phyloP scores from a whole-genome alignment of 305 asterid species.

The Solanum chacoense region DNA sequence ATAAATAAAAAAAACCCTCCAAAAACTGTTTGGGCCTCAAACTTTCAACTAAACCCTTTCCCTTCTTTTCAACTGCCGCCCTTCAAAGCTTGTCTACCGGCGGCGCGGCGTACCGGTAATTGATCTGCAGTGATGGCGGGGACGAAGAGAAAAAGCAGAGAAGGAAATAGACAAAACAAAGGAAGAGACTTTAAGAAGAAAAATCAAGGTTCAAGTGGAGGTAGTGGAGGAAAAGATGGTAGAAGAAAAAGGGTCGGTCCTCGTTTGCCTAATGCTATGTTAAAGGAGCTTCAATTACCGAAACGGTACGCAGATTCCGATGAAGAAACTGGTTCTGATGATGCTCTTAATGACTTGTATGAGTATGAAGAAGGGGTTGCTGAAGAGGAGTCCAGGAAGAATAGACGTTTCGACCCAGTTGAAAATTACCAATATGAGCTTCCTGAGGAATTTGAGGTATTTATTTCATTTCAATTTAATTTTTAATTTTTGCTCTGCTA shows the following conservation, averaged over 20 bases:
- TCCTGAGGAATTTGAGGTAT: slow-evolving; percentile 69
- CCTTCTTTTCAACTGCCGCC: not conserved
- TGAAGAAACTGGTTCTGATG: slow-evolving; percentile 25
- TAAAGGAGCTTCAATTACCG: slow-evolving; percentile 34
- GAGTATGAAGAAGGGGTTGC: slow-evolving; percentile 75
- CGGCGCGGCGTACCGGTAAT: not conserved
- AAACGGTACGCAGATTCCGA: slow-evolving; percentile 14
- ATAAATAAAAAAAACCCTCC: not conserved
- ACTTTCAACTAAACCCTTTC: not conserved
- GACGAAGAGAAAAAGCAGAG: slow-evolving; percentile 30
- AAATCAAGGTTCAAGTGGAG: slow-evolving; percentile 19
- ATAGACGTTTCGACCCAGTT: slow-evolving; percentile 65
- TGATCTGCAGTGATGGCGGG: slow-evolving; percentile 22
- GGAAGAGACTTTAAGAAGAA: slow-evolving; percentile 16
- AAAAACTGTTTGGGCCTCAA: not conserved
- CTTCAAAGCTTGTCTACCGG: not conserved
- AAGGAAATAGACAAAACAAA: slow-evolving; percentile 9
- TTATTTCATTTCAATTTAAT: not conserved
- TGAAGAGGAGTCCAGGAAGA: slow-evolving; percentile 70
- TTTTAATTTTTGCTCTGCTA: not conserved
- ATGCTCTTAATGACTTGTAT: slow-evolving; percentile 31
- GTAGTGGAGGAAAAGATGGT: slow-evolving; percentile 12
- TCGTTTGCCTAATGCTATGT: slow-evolving; percentile 57
- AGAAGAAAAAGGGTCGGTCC: slow-evolving; percentile 51
- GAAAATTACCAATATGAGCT: slow-evolving; percentile 44